Evolutionary conservation across 2,329 filamentous ascomycete species (phyloP).

Genomic region (Chaetoscypha palmicola): DNA sequence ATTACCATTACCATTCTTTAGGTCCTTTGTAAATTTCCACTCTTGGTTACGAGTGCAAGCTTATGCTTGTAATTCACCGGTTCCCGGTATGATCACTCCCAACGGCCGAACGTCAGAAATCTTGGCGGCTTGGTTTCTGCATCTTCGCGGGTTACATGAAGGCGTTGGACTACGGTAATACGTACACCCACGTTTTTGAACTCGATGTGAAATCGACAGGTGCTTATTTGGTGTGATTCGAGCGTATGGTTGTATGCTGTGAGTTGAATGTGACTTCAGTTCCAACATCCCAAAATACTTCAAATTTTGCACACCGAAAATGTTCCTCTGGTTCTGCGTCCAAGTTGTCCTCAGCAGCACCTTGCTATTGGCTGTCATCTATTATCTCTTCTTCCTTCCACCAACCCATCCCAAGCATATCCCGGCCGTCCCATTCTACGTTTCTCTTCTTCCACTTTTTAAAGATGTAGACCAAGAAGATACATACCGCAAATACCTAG

Average conservation of each 20-base stretch:
- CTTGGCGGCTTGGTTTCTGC: no score
- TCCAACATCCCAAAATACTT: background rate
- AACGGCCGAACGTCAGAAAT: no score
- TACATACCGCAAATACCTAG: constrained; percentile 1
- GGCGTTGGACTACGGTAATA: no score
- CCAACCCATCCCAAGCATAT: constrained; percentile 6
- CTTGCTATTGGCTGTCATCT: background rate
- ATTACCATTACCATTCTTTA: background rate
- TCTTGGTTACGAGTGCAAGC: no score
- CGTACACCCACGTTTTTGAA: no score
- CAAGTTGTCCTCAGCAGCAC: background rate
- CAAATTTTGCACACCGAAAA: background rate
- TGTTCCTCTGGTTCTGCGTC: background rate
- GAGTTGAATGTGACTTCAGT: background rate
- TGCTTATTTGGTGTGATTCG: no score
- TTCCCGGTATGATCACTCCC: no score
- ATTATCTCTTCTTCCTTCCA: constrained; percentile 4
- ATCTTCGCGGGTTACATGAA: no score
- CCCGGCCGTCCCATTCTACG: constrained; percentile 5
- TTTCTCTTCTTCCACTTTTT: constrained; percentile 5
- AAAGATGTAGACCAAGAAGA: constrained; percentile 8
- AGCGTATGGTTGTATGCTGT: background rate
- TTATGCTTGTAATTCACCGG: no score
- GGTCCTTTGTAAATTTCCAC: background rate
- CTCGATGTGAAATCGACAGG: no score